These are phyloP conservation scores for Arctium minus DNA, from an alignment of 129 eudicot genomes.

Conservation along the genomic window DNA sequence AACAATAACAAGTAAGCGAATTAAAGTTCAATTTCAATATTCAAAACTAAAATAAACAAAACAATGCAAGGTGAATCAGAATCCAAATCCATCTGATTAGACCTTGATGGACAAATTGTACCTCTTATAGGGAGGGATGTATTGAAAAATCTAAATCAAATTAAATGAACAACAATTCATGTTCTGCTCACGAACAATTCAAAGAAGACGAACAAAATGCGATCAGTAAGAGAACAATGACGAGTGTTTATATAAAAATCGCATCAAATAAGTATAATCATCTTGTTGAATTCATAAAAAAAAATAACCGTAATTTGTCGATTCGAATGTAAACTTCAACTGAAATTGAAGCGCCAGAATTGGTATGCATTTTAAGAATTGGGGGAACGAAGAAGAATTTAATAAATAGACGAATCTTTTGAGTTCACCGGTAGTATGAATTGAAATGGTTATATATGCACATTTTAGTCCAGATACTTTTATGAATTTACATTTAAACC, in stretches of 20 bases:
- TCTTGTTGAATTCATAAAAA: neutral
- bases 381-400: neutral
- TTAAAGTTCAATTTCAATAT: no score
- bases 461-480: slow-evolving; percentile 5
- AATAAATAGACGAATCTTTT: neutral
- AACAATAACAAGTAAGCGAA: no score
- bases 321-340: neutral
- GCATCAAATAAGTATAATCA: neutral
- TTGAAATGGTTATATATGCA: neutral
- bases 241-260: neutral
- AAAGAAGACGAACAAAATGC: neutral
- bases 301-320: slow-evolving; percentile 9
- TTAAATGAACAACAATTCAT: neutral
- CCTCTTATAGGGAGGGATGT: neutral
- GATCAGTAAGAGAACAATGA: slow-evolving; percentile 9
- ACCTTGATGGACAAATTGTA: neutral
- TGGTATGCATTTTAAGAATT: slow-evolving; percentile 14
- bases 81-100: neutral
- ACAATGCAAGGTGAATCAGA: slow-evolving; percentile 1
- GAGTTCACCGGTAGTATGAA: neutral
- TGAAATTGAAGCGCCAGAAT: slow-evolving; percentile 23
- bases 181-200: neutral
- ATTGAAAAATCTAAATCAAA: neutral
- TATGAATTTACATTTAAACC: neutral
- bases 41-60: no score